Evolutionary conservation across 768 basidiomycete species (phyloP).

Genomic region (Sporobolomyces phaffii): DNA sequence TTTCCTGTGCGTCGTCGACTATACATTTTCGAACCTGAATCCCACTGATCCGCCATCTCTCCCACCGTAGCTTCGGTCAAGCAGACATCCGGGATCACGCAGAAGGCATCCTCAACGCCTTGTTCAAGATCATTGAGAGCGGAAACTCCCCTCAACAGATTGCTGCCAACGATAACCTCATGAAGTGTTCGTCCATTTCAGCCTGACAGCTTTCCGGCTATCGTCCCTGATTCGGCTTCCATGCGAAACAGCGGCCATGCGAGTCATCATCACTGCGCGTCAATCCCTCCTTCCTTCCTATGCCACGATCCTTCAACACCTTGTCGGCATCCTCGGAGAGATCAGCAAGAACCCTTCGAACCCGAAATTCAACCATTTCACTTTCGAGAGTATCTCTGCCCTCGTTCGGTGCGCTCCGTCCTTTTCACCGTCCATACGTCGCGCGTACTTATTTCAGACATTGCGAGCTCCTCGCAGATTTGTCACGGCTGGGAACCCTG

Average conservation of each 20-base stretch:
- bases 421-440: not conserved
- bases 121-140: conserved; percentile 72
- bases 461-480: conserved; percentile 55
- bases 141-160: conserved; percentile 80
- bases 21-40: not conserved
- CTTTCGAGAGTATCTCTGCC: conserved; percentile 93
- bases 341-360: conserved; percentile 96
- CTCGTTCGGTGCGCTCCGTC: conserved; percentile 62
- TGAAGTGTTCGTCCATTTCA: conserved; percentile 68
- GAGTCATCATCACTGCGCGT: conserved; percentile 82
- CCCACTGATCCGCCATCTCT: not conserved
- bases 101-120: conserved; percentile 58
- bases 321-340: conserved; percentile 75
- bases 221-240: too few species aligned
- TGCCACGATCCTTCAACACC: conserved; percentile 60
- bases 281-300: conserved; percentile 66
- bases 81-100: conserved; percentile 80
- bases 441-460: not conserved
- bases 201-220: not conserved
- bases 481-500: conserved; percentile 63
- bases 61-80: conserved; percentile 78
- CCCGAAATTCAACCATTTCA: conserved; percentile 94
- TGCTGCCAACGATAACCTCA: conserved; percentile 93
- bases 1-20: conserved; percentile 57
- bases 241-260: conserved; percentile 82